phyloP scores from a whole-genome alignment of 2,329 filamentous ascomycete species.

The Xylariaceae sp. region DNA sequence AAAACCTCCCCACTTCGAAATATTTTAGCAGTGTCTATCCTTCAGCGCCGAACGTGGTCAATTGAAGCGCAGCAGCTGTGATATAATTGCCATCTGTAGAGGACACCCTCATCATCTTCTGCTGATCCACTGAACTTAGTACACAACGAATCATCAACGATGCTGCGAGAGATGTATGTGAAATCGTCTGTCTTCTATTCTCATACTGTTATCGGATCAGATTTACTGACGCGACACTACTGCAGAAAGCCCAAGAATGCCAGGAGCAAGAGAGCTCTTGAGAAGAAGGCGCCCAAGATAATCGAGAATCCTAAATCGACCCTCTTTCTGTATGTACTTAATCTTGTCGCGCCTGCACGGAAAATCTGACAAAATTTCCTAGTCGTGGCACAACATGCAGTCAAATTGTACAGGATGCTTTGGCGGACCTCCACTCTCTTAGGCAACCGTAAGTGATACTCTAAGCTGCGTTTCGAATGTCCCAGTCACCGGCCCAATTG shows the following conservation, averaged over 20 bases:
- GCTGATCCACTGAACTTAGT: not conserved
- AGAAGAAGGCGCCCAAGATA: constrained; percentile 87
- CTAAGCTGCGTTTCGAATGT: constrained; percentile 52
- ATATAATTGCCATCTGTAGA: not conserved
- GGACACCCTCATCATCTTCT: not conserved
- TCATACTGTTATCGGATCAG: too few relatives aligned
- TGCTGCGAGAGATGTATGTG: constrained; percentile 40
- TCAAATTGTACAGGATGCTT: constrained; percentile 79
- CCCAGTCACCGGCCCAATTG: not conserved
- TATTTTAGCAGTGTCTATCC: constrained; percentile 32
- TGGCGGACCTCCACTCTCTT: constrained; percentile 83
- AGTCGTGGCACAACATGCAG: constrained; percentile 81
- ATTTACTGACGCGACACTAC: constrained; percentile 17
- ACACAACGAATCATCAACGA: constrained; percentile 6
- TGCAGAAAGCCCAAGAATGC: constrained; percentile 70
- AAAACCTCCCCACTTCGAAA: constrained; percentile 30
- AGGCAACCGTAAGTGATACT: constrained; percentile 65
- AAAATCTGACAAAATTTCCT: constrained; percentile 17
- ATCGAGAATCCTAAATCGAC: constrained; percentile 89
- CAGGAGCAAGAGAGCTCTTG: constrained; percentile 92
- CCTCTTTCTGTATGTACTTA: constrained; percentile 70
- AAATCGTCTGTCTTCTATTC: not conserved
- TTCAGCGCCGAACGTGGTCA: constrained; percentile 2
- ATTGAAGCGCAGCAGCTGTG: constrained; percentile 9
- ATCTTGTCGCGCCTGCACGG: not conserved